Percentiles rank a stretch among this genome's conserved stretches.
phyloP scores from a whole-genome alignment of 352 stramenopile genomes.

The Phytophthora cajani region DNA sequence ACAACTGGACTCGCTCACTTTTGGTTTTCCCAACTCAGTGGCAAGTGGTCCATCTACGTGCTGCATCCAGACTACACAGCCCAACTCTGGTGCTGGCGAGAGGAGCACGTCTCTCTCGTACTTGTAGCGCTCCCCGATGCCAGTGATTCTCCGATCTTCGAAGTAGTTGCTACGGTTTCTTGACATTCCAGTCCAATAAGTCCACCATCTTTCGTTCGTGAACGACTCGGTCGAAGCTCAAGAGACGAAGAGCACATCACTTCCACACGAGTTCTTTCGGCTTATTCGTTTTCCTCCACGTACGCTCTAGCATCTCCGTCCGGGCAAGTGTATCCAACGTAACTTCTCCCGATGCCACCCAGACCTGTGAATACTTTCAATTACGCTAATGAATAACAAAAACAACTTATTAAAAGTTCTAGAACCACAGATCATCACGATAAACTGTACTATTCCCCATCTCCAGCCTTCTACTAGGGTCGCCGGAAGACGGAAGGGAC shows the following conservation, averaged over 20 bases:
- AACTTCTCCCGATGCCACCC: neutral
- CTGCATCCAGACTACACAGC: neutral
- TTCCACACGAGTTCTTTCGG: neutral
- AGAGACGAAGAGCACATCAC: neutral
- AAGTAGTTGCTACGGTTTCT: neutral
- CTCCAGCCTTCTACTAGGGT: too few species aligned
- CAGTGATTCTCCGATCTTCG: neutral
- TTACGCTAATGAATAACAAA: too few species aligned
- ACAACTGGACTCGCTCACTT: conserved; percentile 1
- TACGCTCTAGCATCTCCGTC: neutral
- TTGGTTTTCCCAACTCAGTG: neutral
- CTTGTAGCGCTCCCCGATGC: neutral
- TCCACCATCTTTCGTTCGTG: neutral
- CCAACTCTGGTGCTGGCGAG: neutral
- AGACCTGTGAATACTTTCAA: neutral
- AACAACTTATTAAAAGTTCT: too few species aligned
- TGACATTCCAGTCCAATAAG: neutral
- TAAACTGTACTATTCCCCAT: neutral
- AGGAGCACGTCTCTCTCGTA: neutral
- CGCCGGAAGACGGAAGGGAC: too few species aligned
- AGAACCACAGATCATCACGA: neutral
- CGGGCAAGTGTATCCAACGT: neutral
- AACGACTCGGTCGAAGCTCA: neutral
- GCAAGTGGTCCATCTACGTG: too few species aligned
- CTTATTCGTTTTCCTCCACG: neutral